phyloP scores from a whole-genome alignment of 2,329 filamentous ascomycete genomes.

The Colletotrichum phormii region DNA sequence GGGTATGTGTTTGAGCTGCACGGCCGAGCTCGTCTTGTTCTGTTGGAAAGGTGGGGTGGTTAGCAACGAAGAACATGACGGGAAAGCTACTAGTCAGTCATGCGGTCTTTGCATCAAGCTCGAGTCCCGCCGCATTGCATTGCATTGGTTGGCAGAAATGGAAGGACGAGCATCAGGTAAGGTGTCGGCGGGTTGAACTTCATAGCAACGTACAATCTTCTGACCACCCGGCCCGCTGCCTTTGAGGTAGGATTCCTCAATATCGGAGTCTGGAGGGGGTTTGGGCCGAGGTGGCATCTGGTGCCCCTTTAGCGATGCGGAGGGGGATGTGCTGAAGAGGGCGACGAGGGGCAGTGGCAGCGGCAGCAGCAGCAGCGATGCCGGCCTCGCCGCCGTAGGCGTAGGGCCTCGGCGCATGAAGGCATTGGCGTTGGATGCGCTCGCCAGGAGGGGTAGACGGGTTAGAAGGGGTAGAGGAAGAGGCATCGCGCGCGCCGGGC shows the following conservation, averaged over 20 bases:
- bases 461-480: neutral
- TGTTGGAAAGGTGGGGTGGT: constrained; percentile 42
- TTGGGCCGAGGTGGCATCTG: constrained; percentile 79
- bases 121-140: neutral
- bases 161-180: no score
- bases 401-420: constrained; percentile 6
- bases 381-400: neutral
- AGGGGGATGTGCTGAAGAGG: constrained; percentile 47
- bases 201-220: constrained; percentile 76
- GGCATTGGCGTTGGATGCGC: constrained; percentile 17
- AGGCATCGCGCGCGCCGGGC: constrained; percentile 30
- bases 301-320: constrained; percentile 55
- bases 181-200: neutral
- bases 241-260: constrained; percentile 88
- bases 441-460: neutral
- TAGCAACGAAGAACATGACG: neutral
- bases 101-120: constrained; percentile 19
- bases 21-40: constrained; percentile 98
- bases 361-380: neutral
- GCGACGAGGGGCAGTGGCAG: constrained; percentile 18
- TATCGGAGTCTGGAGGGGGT: constrained; percentile 79
- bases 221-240: constrained; percentile 94
- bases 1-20: constrained; percentile 90
- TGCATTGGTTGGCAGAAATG: neutral
- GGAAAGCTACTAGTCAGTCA: constrained; percentile 14